Evolutionary conservation across 139 green algal species (phyloP), one percentile per base, ranked within the genome.

Genomic region (Volvox africanus): DNA sequence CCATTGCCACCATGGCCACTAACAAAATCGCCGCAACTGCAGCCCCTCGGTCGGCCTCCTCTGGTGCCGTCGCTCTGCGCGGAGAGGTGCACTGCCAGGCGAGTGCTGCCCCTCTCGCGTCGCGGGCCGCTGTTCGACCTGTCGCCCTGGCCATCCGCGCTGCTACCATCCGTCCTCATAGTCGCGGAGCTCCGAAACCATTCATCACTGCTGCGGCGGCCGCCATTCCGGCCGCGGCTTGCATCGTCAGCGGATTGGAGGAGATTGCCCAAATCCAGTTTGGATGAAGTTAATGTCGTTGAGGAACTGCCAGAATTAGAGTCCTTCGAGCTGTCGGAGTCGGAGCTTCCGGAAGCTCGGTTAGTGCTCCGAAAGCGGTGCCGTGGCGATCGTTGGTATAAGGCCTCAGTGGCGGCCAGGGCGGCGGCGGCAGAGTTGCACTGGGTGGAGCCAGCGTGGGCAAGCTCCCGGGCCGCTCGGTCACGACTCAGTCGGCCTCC

Each of bases 241-340:
- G 44, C 44, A 55, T 55, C 44, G 5, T 55, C 44, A 5, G 9
- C 44, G 44, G 5, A 14, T 5, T 55, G 9, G 9, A 55, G 5
- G 44, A 55, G 9, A 55, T 55, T 55, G 9, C 9, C 44, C 5
- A 55, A 5, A 55, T 55, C 9, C 44, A 55, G 5, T 55, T 55
- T 55, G 44, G 44, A 14, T 5, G 44, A 55, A 55, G 44, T 55
- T 55, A 55, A 55, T 55, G 44, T 55, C 44, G 44, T 55, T 5
- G 44, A 55, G 44, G 44, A 55, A 55, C 44, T 55, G 44, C 44
- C 44, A 55, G 44, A 55, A 55, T 55, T 5, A 17, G 37, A 85
- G 37, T 68, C 37, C 37, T 82, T 82, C 32, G 77, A 82, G 77
- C 77, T 61, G 77, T 82, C 77, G 21, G 77, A 82, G 77, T 82